Conservation (phyloP, 495 filamentous ascomycete species). For the Trichocladium antarcticum region DNA sequence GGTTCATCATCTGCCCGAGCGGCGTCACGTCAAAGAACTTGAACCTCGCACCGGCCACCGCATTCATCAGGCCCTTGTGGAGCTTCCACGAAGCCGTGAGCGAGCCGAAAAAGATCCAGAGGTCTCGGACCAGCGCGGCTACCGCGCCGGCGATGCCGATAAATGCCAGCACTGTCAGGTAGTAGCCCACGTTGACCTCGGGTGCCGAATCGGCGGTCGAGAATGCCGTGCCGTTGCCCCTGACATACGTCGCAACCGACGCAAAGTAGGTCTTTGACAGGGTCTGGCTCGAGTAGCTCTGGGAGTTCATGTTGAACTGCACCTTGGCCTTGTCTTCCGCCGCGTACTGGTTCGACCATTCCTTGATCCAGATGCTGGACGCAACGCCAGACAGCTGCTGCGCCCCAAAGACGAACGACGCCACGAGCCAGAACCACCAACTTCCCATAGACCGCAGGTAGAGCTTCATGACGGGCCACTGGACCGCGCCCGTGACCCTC, state of each 20-base stretch:
- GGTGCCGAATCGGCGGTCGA: constrained; percentile 17
- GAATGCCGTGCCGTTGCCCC: constrained; percentile 14
- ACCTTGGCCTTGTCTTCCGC: constrained; percentile 23
- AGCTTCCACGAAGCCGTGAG: constrained; percentile 78
- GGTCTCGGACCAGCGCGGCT: constrained; percentile 68
- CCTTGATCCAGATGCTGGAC: constrained; percentile 84
- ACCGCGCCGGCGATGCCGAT: constrained; percentile 63
- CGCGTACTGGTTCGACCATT: constrained; percentile 60
- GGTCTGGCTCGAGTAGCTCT: constrained; percentile 22
- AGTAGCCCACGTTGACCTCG: constrained; percentile 71
- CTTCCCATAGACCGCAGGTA: constrained; percentile 83
- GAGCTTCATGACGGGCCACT: constrained; percentile 69
- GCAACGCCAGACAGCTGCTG: constrained; percentile 78
- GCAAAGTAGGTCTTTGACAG: constrained; percentile 29
- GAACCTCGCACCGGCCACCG: constrained; percentile 81
- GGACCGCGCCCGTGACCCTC: constrained; percentile 75
- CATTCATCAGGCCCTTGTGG: constrained; percentile 64
- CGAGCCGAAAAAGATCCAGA: constrained; percentile 84
- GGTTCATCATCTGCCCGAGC: constrained; percentile 93
- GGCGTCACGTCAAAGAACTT: constrained; percentile 98
- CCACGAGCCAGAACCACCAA: constrained; percentile 86
- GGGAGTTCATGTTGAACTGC: constrained; percentile 29
- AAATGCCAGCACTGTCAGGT: constrained; percentile 68
- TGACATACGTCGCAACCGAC: constrained; percentile 25
- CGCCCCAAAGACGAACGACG: constrained; percentile 58